A percentile compares a stretch with the other conserved stretches of the same genome.
Evolutionary conservation across 768 basidiomycete genomes (phyloP).

Genomic region (Suillus paluster): DNA sequence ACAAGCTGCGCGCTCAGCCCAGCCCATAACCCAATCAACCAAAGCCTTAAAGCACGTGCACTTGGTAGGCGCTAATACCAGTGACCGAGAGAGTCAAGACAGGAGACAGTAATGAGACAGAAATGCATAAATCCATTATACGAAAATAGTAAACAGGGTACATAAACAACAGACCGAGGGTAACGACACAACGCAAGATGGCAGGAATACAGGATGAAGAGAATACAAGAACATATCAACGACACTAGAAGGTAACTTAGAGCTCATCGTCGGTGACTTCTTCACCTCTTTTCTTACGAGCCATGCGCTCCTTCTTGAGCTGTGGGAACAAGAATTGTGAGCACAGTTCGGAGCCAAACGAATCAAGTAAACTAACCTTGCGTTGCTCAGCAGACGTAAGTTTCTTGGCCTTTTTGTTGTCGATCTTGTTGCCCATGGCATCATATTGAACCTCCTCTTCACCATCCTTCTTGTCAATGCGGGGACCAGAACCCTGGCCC

Average conservation of each 20-base stretch:
- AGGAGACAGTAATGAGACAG: neutral
- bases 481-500: slow-evolving; percentile 92
- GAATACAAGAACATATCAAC: slow-evolving; percentile 12
- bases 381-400: slow-evolving; percentile 79
- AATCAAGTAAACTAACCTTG: slow-evolving; percentile 53
- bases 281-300: slow-evolving; percentile 85
- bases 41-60: neutral
- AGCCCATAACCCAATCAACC: too few species aligned
- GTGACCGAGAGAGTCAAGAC: too few species aligned
- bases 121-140: slow-evolving; percentile 21
- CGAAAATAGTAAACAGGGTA: slow-evolving; percentile 24
- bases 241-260: slow-evolving; percentile 26
- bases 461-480: slow-evolving; percentile 93
- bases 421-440: slow-evolving; percentile 98
- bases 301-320: slow-evolving; percentile 96
- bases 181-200: slow-evolving; percentile 10
- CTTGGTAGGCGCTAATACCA: neutral
- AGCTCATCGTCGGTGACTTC: slow-evolving; percentile 69
- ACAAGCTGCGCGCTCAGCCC: slow-evolving; percentile 4
- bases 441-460: slow-evolving; percentile 93
- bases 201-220: slow-evolving; percentile 7
- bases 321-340: slow-evolving; percentile 20
- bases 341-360: slow-evolving; percentile 3
- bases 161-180: slow-evolving; percentile 20
- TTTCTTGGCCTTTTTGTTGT: slow-evolving; percentile 86